Evolutionary conservation across 768 basidiomycete species (phyloP).

Genomic region (Leccinum sublutescens): DNA sequence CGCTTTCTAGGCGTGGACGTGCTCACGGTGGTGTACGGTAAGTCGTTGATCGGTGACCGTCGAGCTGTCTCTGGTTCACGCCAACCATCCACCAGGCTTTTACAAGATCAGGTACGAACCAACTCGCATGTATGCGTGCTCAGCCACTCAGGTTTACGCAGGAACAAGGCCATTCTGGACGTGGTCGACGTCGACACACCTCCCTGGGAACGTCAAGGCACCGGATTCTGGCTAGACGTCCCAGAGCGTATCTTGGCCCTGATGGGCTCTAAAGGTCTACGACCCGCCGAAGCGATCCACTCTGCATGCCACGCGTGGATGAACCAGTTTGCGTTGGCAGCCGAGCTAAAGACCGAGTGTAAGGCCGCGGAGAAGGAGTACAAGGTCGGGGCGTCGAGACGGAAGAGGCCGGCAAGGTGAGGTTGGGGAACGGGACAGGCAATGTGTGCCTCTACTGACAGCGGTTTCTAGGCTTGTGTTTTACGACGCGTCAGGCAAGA

Average conservation of each 20-base stretch:
- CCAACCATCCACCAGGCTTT: slow-evolving; percentile 50
- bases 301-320: slow-evolving; percentile 82
- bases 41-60: slow-evolving; percentile 17
- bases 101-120: slow-evolving; percentile 66
- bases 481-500: slow-evolving; percentile 70
- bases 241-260: slow-evolving; percentile 51
- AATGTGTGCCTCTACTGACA: not conserved
- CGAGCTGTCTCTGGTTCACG: not conserved
- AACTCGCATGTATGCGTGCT: not conserved
- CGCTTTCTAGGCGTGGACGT: slow-evolving; percentile 53
- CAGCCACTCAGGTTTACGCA: slow-evolving; percentile 24
- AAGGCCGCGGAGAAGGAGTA: slow-evolving; percentile 77
- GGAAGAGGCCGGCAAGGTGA: slow-evolving; percentile 62
- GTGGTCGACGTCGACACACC: slow-evolving; percentile 75
- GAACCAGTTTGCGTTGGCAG: slow-evolving; percentile 67
- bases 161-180: slow-evolving; percentile 67
- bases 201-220: slow-evolving; percentile 70
- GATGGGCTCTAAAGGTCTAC: slow-evolving; percentile 54
- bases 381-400: slow-evolving; percentile 44
- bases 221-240: slow-evolving; percentile 80
- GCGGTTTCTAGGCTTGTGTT: slow-evolving; percentile 61
- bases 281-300: slow-evolving; percentile 80
- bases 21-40: slow-evolving; percentile 72
- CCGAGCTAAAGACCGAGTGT: slow-evolving; percentile 80
- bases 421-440: not conserved